Conservation (phyloP, 2,329 filamentous ascomycete genomes). For the Talaromyces rugulosus region DNA sequence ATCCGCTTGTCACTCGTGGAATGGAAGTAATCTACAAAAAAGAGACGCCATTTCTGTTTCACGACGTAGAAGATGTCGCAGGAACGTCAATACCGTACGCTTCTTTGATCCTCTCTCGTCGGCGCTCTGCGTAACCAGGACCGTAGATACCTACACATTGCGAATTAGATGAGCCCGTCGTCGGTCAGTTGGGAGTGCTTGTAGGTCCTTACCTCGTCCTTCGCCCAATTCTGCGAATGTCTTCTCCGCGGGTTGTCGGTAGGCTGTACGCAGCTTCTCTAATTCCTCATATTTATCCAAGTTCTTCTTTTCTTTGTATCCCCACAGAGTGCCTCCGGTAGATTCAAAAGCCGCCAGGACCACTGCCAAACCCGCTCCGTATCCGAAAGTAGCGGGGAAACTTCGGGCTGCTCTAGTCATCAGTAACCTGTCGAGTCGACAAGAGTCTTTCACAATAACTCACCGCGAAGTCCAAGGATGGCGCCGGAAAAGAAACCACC, state of each 20-base stretch:
- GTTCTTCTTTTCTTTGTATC: constrained; percentile 51
- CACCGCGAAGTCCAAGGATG: constrained; percentile 69
- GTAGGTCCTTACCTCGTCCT: constrained; percentile 65
- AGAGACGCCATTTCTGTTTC: constrained; percentile 22
- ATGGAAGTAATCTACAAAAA: constrained; percentile 26
- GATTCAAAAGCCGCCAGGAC: constrained; percentile 63
- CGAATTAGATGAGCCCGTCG: constrained; percentile 1
- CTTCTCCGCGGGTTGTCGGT: constrained; percentile 71
- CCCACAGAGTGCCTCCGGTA: constrained; percentile 59
- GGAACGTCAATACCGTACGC: constrained; percentile 84
- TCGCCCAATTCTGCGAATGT: constrained; percentile 79
- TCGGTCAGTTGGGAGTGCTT: neutral
- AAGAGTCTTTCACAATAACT: constrained; percentile 16
- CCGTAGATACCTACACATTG: constrained; percentile 64
- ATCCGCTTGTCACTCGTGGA: constrained; percentile 2
- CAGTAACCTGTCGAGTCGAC: constrained; percentile 11
- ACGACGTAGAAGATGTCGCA: constrained; percentile 48
- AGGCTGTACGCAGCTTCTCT: constrained; percentile 67
- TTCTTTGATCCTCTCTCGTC: constrained; percentile 75
- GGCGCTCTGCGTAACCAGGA: constrained; percentile 79
- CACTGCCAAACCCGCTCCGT: constrained; percentile 57
- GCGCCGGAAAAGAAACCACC: constrained; percentile 74
- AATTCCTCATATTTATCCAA: constrained; percentile 73
- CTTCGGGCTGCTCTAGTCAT: constrained; percentile 49
- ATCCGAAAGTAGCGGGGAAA: constrained; percentile 67